Percentiles rank a stretch among this genome's conserved stretches.
Evolutionary conservation across 208 protist genomes (phyloP).

Genomic region (Trichomonas gallinae): DNA sequence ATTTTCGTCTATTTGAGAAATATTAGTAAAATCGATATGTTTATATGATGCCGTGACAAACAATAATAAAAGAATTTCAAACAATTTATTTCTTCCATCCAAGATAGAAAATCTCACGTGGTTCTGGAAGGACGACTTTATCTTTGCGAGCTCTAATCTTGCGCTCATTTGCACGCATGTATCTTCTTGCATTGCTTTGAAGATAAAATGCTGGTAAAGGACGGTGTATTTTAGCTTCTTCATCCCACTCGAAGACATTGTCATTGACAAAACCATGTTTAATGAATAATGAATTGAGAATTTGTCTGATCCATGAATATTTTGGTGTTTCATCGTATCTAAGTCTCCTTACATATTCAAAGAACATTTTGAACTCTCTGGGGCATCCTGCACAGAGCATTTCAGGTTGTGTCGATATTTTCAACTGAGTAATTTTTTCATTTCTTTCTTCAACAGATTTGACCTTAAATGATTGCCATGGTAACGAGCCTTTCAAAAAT

Average conservation of each 20-base stretch:
- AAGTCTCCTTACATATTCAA: constrained; percentile 83
- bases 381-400: constrained; percentile 64
- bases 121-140: neutral
- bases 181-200: neutral
- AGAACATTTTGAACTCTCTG: constrained; percentile 78
- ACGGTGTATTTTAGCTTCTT: constrained; percentile 31
- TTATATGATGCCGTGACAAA: too few relatives aligned
- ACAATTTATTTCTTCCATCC: neutral
- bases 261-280: constrained; percentile 85
- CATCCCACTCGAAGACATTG: constrained; percentile 87
- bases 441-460: neutral
- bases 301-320: constrained; percentile 85
- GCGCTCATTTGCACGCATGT: neutral
- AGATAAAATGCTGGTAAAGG: neutral
- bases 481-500: constrained; percentile 81
- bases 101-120: neutral
- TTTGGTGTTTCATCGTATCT: constrained; percentile 96
- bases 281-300: constrained; percentile 77
- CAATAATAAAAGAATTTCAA: neutral
- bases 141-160: neutral
- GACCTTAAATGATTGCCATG: neutral
- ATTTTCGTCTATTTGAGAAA: too few relatives aligned
- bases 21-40: too few relatives aligned
- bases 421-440: neutral
- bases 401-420: constrained; percentile 62